Evolutionary conservation across 805 yeast genomes (phyloP), one percentile per base, ranked within the genome.

Genomic region (Barnettozyma salicaria): DNA sequence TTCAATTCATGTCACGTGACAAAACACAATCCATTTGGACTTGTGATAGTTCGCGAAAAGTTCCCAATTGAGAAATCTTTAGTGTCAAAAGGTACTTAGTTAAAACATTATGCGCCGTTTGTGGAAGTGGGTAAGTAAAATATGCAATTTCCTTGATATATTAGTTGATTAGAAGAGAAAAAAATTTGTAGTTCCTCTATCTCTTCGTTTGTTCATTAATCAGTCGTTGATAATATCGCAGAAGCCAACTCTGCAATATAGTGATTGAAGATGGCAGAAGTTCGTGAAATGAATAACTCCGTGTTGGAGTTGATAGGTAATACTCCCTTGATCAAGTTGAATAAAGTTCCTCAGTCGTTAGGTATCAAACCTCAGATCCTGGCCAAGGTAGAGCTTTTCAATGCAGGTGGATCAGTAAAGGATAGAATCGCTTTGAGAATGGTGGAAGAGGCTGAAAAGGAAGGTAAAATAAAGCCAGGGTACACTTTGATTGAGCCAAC

Each of bases 371-470:
- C 92, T 21, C 67, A 67, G 47, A 61, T 78, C 35, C 74, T 74
- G 47, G 92, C 85, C 51, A 85, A 85, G 59, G 76, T 80, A 34
- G 95, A 85, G 58, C 69, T 77, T 39, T 85, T 85, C 73, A 85
- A 85, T 58, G 84, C 92, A 46, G 95, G 95, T 45, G 95, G 95
- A 19, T 81, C 92, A 30, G 86, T 85, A 58, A 85, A 85, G 64
- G 95, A 85, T 58, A 76, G 95, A 61, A 85, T 85, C 52, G 94
- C 95, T 48, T 73, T 80, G 53, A 70, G 85, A 56, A 85, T 85
- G 95, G 80, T 85, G 21, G 82, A 81, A 52, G 82, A 83, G 56
- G 95, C 95, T 20, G 95, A 85, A 60, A 72, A 72, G 47, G 64
- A 68, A 12, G 95, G 95, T 35, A 63, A 74, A 45, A 81, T 85